Percentiles rank a stretch among this genome's conserved stretches.
Conservation (phyloP, 2,329 filamentous ascomycete genomes). For the Pseudogymnoascus sp. region DNA sequence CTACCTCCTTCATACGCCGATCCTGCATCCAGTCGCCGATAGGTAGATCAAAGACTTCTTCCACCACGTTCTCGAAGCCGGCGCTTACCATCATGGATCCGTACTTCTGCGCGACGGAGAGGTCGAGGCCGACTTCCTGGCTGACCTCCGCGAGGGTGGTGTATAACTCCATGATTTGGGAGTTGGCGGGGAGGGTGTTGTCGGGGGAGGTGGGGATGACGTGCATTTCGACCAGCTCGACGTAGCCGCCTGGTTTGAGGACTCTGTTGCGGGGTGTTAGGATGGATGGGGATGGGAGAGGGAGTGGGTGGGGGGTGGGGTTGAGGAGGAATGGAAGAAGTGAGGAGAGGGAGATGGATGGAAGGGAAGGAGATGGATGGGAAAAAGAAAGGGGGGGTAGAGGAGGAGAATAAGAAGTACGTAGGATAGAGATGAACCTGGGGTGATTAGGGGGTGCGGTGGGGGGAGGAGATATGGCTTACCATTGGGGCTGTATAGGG, state of each 20-base stretch:
- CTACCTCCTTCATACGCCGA: slow-evolving; percentile 43
- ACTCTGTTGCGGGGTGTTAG: slow-evolving; percentile 14
- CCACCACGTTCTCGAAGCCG: slow-evolving; percentile 44
- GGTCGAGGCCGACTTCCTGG: slow-evolving; percentile 4
- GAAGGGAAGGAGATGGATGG: no score
- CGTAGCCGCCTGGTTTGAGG: slow-evolving; percentile 39
- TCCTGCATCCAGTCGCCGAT: slow-evolving; percentile 44
- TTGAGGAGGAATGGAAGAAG: no score
- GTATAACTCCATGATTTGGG: slow-evolving; percentile 12
- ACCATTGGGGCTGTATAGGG: not conserved
- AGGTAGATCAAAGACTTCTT: slow-evolving; percentile 42
- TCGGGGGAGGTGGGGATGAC: slow-evolving; percentile 37
- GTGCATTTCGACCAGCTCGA: slow-evolving; percentile 39
- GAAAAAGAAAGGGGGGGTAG: no score
- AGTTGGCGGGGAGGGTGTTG: slow-evolving; percentile 26
- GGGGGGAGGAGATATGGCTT: not conserved
- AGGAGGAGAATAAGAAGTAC: no score
- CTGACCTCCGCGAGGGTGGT: not conserved
- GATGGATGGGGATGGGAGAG: not conserved
- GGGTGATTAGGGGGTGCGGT: not conserved
- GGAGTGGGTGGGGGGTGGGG: no score
- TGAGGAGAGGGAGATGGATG: no score
- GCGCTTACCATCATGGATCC: slow-evolving; percentile 36
- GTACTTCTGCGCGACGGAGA: slow-evolving; percentile 9
- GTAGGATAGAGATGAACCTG: no score